Evolutionary conservation across 2,329 filamentous ascomycete species (phyloP), one percentile per base, ranked within the genome.

Genomic region (Pyrenophora seminiperda): DNA sequence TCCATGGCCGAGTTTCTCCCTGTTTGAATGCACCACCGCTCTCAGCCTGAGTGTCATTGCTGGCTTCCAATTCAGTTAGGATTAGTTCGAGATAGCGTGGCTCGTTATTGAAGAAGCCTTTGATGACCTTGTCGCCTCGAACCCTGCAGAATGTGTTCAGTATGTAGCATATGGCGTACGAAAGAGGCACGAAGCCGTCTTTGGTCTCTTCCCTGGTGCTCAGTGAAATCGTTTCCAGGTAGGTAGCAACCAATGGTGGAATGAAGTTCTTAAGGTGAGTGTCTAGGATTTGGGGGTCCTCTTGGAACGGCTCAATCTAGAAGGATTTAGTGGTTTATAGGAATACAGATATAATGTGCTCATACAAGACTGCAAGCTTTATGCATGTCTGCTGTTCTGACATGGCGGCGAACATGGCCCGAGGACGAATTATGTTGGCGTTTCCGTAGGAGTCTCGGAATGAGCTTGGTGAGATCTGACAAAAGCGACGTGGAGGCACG

Each of bases 141-240:
- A 97, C 88, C 75, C 99, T 99, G 80, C 91, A 97, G 53, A 99
- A 88, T 0, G 87, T 88, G 70, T 97, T 97, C 29, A 99, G 73
- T 2, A 97, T 79, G 54, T 82, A 84, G 70, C 88, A 90, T 47
- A 96, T 85, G 4, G 90, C 91, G 53, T 70, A 63, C 11, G 62
- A 66, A 32, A 65, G 61, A 27, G 66, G 73, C 44, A 63, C 44
- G 34, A 54, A 62, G 30, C 56, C 61, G 36, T 67, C 63, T 40
- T 58, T 65, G 11, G 47, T 37, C 5, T 54, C 54, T 13, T 57
- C 53, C 37, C 22, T 50, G 9, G 53, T 29, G 66, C 73, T 15
- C 63, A 54, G 18, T 46, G 77, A 76, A 7, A 91, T 75, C 63
- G 84, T 85, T 45, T 84, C 82, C 15, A 96, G 76, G 64, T 93